phyloP scores from a whole-genome alignment of 257 asterid species.

The Scutellaria barbata region DNA sequence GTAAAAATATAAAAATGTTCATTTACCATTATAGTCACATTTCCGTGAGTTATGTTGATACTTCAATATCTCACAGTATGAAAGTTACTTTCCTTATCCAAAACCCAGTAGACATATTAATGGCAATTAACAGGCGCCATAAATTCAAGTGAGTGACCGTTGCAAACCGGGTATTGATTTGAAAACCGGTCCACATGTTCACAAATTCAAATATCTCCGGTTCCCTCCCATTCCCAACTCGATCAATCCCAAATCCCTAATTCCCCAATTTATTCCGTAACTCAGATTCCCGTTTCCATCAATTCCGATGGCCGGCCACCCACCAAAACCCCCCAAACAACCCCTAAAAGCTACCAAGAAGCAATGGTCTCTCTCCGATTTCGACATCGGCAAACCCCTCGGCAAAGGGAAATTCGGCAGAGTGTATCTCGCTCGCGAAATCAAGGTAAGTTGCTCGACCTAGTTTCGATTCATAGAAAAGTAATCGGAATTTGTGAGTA shows the following conservation, averaged over 20 bases:
- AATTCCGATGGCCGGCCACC: conserved; percentile 44
- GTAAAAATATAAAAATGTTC: too few relatives aligned
- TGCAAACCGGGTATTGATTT: not conserved
- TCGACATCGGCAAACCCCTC: conserved; percentile 93
- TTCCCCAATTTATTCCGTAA: conserved; percentile 24
- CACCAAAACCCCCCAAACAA: conserved; percentile 53
- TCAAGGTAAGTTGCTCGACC: conserved; percentile 48
- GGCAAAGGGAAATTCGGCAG: conserved; percentile 96
- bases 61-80: too few relatives aligned
- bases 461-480: not conserved
- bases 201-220: conserved; percentile 31
- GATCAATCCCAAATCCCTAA: conserved; percentile 31
- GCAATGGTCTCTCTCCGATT: conserved; percentile 73
- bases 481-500: not conserved
- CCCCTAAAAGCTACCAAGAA: conserved; percentile 35
- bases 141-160: not conserved
- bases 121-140: too few relatives aligned
- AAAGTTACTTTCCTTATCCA: too few relatives aligned
- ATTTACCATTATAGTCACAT: too few relatives aligned
- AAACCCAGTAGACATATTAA: too few relatives aligned
- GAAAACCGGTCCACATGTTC: not conserved
- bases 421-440: conserved; percentile 93
- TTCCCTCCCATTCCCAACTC: conserved; percentile 39
- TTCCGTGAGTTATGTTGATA: too few relatives aligned
- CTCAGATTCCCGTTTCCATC: conserved; percentile 16